A percentile compares a stretch with the other conserved stretches of the same genome.
phyloP scores from a whole-genome alignment of 495 filamentous ascomycete genomes.

The Penicillium tannophilum region DNA sequence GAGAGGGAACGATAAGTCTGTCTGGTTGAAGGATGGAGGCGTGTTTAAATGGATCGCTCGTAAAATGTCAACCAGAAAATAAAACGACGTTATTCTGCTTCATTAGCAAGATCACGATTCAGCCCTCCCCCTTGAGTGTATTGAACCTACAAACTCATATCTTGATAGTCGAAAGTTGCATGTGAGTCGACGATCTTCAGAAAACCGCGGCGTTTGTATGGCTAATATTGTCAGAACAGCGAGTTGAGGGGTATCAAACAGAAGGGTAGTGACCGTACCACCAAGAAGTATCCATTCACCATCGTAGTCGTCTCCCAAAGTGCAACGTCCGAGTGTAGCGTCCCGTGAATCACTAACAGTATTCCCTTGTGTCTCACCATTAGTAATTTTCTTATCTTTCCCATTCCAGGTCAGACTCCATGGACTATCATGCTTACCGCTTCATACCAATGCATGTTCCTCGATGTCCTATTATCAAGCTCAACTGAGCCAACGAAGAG shows the following conservation, averaged over 20 bases:
- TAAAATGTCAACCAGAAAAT: neutral
- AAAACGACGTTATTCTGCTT: neutral
- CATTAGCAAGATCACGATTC: neutral
- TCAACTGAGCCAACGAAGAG: neutral
- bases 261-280: too few species aligned
- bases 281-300: neutral
- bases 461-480: neutral
- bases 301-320: neutral
- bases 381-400: neutral
- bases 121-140: too few species aligned
- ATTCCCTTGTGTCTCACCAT: neutral
- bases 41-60: neutral
- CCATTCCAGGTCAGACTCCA: neutral
- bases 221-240: neutral
- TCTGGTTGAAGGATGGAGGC: neutral
- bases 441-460: neutral
- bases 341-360: neutral
- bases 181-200: neutral
- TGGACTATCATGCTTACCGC: neutral
- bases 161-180: neutral
- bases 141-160: neutral
- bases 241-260: too few species aligned
- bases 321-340: neutral
- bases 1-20: neutral
- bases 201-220: neutral